Base-by-base conservation (phyloP, 768 basidiomycete species). In the Mycena venus region DNA sequence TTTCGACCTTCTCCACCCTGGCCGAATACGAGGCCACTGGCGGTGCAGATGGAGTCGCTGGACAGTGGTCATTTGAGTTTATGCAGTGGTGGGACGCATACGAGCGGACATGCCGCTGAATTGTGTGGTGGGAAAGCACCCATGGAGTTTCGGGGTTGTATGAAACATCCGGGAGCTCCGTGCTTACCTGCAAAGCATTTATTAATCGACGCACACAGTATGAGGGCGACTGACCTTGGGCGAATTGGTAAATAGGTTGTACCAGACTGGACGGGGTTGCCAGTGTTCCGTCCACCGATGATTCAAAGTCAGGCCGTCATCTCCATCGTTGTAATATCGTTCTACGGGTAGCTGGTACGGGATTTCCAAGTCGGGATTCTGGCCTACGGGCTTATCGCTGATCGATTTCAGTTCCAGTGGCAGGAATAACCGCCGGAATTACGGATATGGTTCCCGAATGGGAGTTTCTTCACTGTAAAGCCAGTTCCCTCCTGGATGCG, bases 401-500 rank as follows among this genome's bases (percentile, higher is more conserved):
- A 29, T 44, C 1, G 27, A 55, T 31, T 36, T 63, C 19, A 70
- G 49, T 40, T 14, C 29, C 3, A 51, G 9, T 47, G 36, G 42
- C 17, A 38, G 7, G 11, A 31, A 19, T 1, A 32, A 12, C 17
- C 12, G 19, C n/a, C 19, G 40, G 15, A 58, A 38, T 71, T 31
- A 75, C 74, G 74, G 74, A 68, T 75, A 75, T n/a, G 74, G 21
- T 40, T 75, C 74, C 42, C 74, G 23, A 10, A 72, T 56, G 15
- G 78, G 76, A 23, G 65, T 70, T 31, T 79, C 78, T 19, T 73
- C 72, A 23, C 74, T 77, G 60, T 77, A 78, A 62, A 68, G 70
- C 78, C 78, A 78, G 66, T 75, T 78, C 17, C 78, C 78, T 23
- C 78, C 78, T 9, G 78, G 78, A n/a, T 44, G 63, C 2, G 74